Percentiles rank a stretch among this genome's conserved stretches.
Conservation (phyloP, 352 stramenopile species). For the Thraustochytrium sp. region DNA sequence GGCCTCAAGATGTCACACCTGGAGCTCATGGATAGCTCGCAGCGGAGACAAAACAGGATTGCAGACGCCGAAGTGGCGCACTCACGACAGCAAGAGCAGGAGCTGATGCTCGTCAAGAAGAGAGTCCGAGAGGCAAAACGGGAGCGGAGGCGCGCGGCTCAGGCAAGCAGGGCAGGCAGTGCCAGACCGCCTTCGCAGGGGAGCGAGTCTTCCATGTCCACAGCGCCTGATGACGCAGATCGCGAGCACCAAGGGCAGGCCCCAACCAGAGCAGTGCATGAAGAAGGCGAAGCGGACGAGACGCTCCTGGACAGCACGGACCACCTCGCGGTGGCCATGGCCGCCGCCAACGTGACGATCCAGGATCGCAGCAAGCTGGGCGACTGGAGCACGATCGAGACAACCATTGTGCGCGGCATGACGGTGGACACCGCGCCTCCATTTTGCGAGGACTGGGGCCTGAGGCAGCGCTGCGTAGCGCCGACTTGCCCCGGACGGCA, state of each 20-base stretch:
- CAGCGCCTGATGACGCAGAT: too few species aligned
- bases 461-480: neutral
- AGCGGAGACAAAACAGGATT: neutral
- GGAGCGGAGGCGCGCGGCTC: neutral
- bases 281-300: too few species aligned
- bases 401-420: neutral
- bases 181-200: too few species aligned
- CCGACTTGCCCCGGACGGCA: neutral
- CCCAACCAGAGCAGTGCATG: too few species aligned
- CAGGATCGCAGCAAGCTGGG: neutral
- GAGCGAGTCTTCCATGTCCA: too few species aligned
- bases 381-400: neutral
- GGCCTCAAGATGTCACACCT: constrained; percentile 21
- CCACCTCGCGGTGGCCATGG: neutral
- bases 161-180: too few species aligned
- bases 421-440: neutral
- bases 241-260: too few species aligned
- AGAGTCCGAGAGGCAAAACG: neutral
- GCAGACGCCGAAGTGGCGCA: neutral
- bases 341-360: neutral
- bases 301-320: too few species aligned
- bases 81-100: neutral
- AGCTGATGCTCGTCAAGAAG: neutral
- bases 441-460: constrained; percentile 18
- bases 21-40: neutral